phyloP scores from a whole-genome alignment of 2,329 filamentous ascomycete genomes.

The Rhynchosporium secalis region DNA sequence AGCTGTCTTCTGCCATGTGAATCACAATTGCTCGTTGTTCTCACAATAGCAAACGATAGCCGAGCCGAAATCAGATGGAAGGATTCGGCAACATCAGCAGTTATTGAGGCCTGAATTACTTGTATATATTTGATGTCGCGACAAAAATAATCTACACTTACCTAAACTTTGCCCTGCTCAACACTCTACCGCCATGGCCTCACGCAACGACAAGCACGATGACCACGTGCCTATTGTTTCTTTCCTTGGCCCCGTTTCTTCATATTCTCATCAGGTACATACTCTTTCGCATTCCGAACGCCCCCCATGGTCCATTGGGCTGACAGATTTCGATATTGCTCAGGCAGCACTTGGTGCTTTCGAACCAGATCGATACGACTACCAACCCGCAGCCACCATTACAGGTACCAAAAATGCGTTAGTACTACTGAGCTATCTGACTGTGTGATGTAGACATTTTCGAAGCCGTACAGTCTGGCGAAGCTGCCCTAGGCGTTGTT shows the following conservation, averaged over 20 bases:
- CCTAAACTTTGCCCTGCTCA: background rate
- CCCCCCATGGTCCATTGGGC: slow-evolving; percentile 30
- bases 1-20: too few relatives aligned
- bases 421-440: slow-evolving; percentile 14
- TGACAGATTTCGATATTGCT: slow-evolving; percentile 35
- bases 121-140: background rate
- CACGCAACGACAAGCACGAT: slow-evolving; percentile 11
- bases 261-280: slow-evolving; percentile 68
- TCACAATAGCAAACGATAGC: slow-evolving; percentile 2
- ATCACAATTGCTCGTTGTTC: background rate
- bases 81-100: slow-evolving; percentile 1
- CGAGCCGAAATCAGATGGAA: background rate
- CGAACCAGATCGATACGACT: slow-evolving; percentile 39
- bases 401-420: slow-evolving; percentile 29
- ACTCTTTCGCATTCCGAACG: slow-evolving; percentile 24
- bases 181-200: slow-evolving; percentile 14
- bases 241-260: slow-evolving; percentile 64
- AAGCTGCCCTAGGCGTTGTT: slow-evolving; percentile 73
- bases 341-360: slow-evolving; percentile 57
- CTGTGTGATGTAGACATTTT: slow-evolving; percentile 65
- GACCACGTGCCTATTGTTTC: slow-evolving; percentile 44
- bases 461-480: slow-evolving; percentile 67
- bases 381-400: slow-evolving; percentile 48
- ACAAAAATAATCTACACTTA: background rate
- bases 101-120: slow-evolving; percentile 2